Base-by-base conservation (phyloP, 2,329 filamentous ascomycete genomes). In the Cytospora paraplurivora region DNA sequence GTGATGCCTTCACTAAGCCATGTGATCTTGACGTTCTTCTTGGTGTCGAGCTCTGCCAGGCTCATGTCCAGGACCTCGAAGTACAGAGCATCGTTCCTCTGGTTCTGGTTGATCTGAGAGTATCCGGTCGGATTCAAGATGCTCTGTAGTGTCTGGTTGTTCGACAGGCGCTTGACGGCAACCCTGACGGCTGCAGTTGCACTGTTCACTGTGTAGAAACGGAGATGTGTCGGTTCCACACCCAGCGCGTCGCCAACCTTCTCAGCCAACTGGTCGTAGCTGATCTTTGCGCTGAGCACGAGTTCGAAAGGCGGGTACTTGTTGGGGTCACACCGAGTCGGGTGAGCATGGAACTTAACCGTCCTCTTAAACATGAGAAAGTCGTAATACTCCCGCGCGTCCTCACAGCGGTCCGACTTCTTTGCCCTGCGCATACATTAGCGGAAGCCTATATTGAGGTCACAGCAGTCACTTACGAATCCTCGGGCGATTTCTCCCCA, bases 31-130 rank as follows among this genome's bases (percentile, higher is more conserved):
- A 98, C 79, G 63, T 81, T 86, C 80, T 96, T 97, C 80, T 96
- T 95, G 62, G 91, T 95, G 72, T 99, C 95, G 51, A 96, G 82
- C 75, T 99, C 96, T 32, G 91, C 90, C 54, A 99, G 78, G 71
- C 92, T 97, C 81, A 97, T 96, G 67, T 99, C 95, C 49, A 99
- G 79, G 34, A 98, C 86, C 75, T 99, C 95, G 72, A 93, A 99
- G 75, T 89, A 98, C 59, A 99, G 81, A 0, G 89, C 86, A 75
- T 98, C 94, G 21, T 84, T 78, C 61, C 88, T 85, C 72, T 93
- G 90, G 37, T 83, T 87, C 62, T 85, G 84, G 69, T 88, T 90
- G 57, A 89, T 83, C 68, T 92, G 90, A 12, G 84, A 84, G 68
- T 87, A 87, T 59, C 91, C 91, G 59, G 88, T 86, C 12, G 91